A percentile compares a stretch with the other conserved stretches of the same genome.
Evolutionary conservation across 306 rosid species (phyloP).

Genomic region (Ormosia emarginata): DNA sequence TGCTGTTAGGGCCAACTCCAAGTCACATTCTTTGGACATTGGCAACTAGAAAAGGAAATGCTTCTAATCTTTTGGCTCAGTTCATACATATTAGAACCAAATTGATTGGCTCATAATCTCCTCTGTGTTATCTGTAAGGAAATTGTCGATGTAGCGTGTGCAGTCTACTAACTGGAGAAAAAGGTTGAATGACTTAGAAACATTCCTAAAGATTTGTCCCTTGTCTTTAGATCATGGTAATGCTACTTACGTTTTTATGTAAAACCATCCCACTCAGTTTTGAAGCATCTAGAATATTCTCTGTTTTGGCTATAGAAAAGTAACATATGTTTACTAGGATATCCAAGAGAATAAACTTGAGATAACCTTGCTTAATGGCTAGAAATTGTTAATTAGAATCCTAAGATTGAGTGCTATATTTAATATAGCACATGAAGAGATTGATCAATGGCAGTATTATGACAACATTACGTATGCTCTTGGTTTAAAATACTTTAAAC

Average conservation of each 20-base stretch:
- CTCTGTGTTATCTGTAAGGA: not conserved
- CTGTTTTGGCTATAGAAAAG: conserved; percentile 11
- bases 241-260: not conserved
- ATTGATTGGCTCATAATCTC: not conserved
- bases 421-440: not conserved
- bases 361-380: not conserved
- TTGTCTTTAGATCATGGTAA: not conserved
- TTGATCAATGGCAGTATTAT: not conserved
- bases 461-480: not conserved
- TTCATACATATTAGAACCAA: conserved; percentile 6
- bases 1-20: conserved; percentile 27
- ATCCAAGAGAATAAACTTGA: conserved; percentile 24
- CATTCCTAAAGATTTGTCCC: not conserved
- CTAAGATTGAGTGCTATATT: not conserved
- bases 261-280: not conserved
- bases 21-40: conserved; percentile 12
- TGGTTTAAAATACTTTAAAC: not conserved
- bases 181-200: not conserved
- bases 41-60: not conserved
- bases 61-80: conserved; percentile 12
- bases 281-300: conserved; percentile 14
- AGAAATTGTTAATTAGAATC: not conserved
- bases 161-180: not conserved
- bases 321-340: not conserved
- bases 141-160: not conserved